A percentile compares a stretch with the other conserved stretches of the same genome.
phyloP scores from a whole-genome alignment of 768 basidiomycete genomes.

The Lactifluus piperatus region DNA sequence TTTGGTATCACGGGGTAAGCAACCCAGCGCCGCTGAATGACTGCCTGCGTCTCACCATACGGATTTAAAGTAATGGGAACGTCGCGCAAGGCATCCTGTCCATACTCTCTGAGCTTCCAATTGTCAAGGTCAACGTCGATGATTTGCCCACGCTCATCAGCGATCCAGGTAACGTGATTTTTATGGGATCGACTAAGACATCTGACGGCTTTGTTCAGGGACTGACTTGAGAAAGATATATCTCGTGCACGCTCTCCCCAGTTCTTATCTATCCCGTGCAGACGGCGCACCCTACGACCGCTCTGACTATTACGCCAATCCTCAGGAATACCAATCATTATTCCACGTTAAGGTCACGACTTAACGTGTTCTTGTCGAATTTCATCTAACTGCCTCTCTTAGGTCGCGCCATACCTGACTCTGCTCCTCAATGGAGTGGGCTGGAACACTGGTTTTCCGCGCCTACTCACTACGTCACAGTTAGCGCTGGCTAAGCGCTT shows the following conservation, averaged over 20 bases:
- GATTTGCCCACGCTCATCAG: conserved; percentile 51
- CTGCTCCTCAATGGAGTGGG: conserved; percentile 82
- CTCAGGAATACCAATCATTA: conserved; percentile 52
- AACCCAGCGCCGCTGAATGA: background rate
- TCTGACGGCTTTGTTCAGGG: conserved; percentile 29
- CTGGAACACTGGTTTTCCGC: conserved; percentile 72
- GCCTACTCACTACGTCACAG: conserved; percentile 64
- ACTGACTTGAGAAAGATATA: conserved; percentile 62
- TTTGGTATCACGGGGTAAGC: conserved; percentile 76
- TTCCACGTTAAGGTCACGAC: conserved; percentile 56
- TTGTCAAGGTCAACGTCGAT: conserved; percentile 44
- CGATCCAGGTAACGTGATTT: conserved; percentile 36
- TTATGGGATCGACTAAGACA: background rate
- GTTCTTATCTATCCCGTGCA: conserved; percentile 57
- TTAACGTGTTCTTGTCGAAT: background rate
- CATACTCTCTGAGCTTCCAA: conserved; percentile 63
- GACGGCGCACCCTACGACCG: conserved; percentile 55
- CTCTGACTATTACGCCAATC: conserved; percentile 63
- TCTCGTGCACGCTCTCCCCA: conserved; percentile 58
- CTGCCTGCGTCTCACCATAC: conserved; percentile 3
- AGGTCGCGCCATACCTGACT: conserved; percentile 82
- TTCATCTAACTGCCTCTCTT: background rate
- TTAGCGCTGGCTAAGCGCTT: conserved; percentile 43
- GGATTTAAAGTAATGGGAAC: conserved; percentile 54
- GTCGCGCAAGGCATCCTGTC: conserved; percentile 72